Evolutionary conservation across 1,284 basidiomycete genomes (phyloP).

Genomic region (Peniophora sp.): DNA sequence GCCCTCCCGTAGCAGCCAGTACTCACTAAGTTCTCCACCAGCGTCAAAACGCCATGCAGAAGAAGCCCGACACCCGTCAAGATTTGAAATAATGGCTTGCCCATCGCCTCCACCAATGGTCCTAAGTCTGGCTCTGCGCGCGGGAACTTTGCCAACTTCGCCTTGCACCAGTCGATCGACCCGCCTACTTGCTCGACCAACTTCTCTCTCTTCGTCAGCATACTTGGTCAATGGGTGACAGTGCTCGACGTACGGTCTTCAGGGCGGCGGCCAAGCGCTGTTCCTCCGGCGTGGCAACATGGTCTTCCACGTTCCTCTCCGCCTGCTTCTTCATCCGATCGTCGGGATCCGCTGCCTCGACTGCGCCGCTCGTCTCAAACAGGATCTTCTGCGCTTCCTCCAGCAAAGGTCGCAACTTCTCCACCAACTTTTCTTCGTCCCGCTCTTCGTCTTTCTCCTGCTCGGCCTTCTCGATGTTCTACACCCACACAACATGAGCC

Average conservation of each 20-base stretch:
- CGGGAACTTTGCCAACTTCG: background rate
- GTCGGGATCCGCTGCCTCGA: background rate
- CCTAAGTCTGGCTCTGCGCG: background rate
- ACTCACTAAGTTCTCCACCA: background rate
- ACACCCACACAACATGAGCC: background rate
- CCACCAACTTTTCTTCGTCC: background rate
- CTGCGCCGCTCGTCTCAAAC: background rate
- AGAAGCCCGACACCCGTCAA: background rate
- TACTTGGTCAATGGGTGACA: too few relatives aligned
- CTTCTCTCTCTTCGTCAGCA: background rate
- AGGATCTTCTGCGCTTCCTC: background rate
- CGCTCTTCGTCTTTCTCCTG: background rate
- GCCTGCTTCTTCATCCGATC: background rate
- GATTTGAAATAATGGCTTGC: background rate
- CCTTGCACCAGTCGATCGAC: background rate
- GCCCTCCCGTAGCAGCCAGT: too few relatives aligned
- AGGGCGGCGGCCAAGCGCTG: background rate
- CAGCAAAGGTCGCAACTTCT: background rate
- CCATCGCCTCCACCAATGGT: background rate
- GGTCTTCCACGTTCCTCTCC: background rate
- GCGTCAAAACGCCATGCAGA: background rate
- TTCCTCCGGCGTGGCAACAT: background rate
- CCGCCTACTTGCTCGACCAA: conserved; percentile 1
- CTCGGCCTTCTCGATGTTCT: background rate
- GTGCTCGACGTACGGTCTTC: background rate